Conservation (phyloP, 2,329 filamentous ascomycete species). For the Botrytis medusae region DNA sequence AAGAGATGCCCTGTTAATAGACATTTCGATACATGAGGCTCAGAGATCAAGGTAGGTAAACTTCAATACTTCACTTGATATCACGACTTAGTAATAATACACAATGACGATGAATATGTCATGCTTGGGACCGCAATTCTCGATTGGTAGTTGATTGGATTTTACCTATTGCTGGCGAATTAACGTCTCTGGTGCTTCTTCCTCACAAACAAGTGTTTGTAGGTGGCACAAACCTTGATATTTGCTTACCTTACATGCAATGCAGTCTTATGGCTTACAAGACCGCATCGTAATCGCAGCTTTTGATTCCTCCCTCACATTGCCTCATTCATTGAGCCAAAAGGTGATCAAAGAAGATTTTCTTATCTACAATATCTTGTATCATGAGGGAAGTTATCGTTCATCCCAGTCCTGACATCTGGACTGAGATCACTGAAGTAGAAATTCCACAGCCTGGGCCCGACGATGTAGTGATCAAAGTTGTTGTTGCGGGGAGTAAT, state of each 20-base stretch:
- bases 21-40: background rate
- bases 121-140: background rate
- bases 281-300: background rate
- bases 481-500: slow-evolving; percentile 33
- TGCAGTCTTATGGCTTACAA: background rate
- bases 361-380: background rate
- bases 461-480: slow-evolving; percentile 34
- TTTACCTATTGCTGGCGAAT: background rate
- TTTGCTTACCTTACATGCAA: background rate
- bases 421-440: slow-evolving; percentile 28
- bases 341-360: background rate
- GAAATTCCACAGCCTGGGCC: slow-evolving; percentile 29
- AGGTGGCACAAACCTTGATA: background rate
- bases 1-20: background rate
- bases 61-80: background rate
- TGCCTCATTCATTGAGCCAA: background rate
- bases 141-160: background rate
- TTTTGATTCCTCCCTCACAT: background rate
- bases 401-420: slow-evolving; percentile 25
- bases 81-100: background rate
- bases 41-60: background rate
- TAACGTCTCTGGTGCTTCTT: background rate
- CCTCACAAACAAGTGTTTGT: background rate
- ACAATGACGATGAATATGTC: background rate
- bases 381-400: slow-evolving; percentile 33